A percentile compares a stretch with the other conserved stretches of the same genome.
These are phyloP conservation scores for Calonectria hongkongensis DNA, from an alignment of 2,329 filamentous ascomycete genomes.

Conservation along the genomic window DNA sequence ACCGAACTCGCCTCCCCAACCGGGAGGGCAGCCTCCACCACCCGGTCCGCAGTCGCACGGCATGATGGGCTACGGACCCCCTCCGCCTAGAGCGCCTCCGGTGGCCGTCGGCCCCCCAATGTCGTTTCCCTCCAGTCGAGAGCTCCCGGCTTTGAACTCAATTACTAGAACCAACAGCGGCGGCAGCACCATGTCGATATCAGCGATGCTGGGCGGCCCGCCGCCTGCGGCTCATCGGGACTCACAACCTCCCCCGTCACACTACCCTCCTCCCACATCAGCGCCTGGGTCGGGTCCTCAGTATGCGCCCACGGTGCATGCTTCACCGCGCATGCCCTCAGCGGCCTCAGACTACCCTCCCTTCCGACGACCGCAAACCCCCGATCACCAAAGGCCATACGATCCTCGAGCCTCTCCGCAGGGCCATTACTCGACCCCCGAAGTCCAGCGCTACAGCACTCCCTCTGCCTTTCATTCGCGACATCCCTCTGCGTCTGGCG, in stretches of 20 bases:
- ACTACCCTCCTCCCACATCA: conserved; percentile 66
- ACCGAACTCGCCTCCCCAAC: conserved; percentile 65
- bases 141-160: conserved; percentile 71
- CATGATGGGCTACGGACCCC: conserved; percentile 65
- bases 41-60: conserved; percentile 57
- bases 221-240: conserved; percentile 64
- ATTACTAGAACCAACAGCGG: conserved; percentile 67
- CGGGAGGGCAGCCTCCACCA: conserved; percentile 57
- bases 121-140: conserved; percentile 70
- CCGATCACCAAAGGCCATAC: conserved; percentile 79
- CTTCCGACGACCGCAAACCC: conserved; percentile 82
- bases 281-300: conserved; percentile 65
- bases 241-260: conserved; percentile 60
- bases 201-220: conserved; percentile 75
- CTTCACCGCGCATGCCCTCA: conserved; percentile 74
- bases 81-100: conserved; percentile 67
- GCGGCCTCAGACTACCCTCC: conserved; percentile 75
- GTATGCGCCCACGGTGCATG: conserved; percentile 70
- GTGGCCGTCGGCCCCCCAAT: conserved; percentile 65
- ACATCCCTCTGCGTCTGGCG: conserved; percentile 68
- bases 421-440: conserved; percentile 73
- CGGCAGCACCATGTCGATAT: conserved; percentile 77
- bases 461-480: conserved; percentile 74
- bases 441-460: conserved; percentile 75
- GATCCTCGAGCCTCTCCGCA: conserved; percentile 70